Percentiles rank a stretch among this genome's conserved stretches.
Evolutionary conservation across 192 early-diverging fungal species (phyloP).

Genomic region (Coemansia erecta): DNA sequence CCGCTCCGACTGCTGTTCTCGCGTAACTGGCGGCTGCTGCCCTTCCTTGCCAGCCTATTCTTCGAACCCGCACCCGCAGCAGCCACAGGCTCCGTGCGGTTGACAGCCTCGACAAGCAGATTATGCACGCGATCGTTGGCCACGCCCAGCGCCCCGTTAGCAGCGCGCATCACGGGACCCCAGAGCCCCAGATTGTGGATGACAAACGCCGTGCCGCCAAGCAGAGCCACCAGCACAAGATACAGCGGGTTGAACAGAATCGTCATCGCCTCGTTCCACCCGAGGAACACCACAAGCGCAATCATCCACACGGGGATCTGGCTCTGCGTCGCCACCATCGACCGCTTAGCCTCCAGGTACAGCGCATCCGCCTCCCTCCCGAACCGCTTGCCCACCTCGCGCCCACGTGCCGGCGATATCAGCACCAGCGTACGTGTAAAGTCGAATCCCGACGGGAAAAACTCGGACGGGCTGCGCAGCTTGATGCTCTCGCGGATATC

Average conservation of each 20-base stretch:
- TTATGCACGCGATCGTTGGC: constrained; percentile 52
- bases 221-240: constrained; percentile 61
- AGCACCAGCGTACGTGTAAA: constrained; percentile 61
- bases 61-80: neutral
- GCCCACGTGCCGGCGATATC: constrained; percentile 59
- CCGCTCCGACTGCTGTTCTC: neutral
- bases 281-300: constrained; percentile 72
- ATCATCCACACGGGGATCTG: constrained; percentile 87
- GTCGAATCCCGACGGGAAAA: constrained; percentile 57
- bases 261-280: constrained; percentile 94
- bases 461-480: constrained; percentile 8
- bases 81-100: constrained; percentile 45
- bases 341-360: constrained; percentile 95
- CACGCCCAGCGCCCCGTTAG: constrained; percentile 36
- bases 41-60: neutral
- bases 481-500: constrained; percentile 40
- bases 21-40: neutral
- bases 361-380: constrained; percentile 85
- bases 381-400: constrained; percentile 78
- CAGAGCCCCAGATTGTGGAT: constrained; percentile 66
- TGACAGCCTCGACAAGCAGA: constrained; percentile 51
- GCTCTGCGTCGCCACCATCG: constrained; percentile 83
- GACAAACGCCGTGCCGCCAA: constrained; percentile 59
- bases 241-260: constrained; percentile 86
- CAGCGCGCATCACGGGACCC: constrained; percentile 60